Percentiles rank a stretch among this genome's conserved stretches.
Evolutionary conservation across 2,329 filamentous ascomycete genomes (phyloP).

Genomic region (Pyrenochaeta sp.): DNA sequence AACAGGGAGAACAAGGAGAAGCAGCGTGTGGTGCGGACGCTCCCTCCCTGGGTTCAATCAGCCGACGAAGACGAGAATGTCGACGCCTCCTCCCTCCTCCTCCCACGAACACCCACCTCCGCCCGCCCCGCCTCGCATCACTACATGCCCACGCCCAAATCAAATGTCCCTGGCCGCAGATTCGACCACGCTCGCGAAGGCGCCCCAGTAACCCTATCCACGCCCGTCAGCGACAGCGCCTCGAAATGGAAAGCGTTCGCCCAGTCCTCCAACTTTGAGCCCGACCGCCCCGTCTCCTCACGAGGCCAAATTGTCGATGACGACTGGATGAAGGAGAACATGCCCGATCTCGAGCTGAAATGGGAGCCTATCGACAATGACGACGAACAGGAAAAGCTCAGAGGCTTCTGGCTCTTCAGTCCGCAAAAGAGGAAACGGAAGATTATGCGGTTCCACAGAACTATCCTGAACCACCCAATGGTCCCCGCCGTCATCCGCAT

Average conservation of each 20-base stretch:
- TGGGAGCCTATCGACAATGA: slow-evolving; percentile 66
- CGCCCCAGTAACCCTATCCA: slow-evolving; percentile 46
- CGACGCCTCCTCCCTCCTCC: slow-evolving; percentile 40
- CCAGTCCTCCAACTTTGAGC: slow-evolving; percentile 40
- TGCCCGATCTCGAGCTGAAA: slow-evolving; percentile 55
- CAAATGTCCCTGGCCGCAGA: slow-evolving; percentile 47
- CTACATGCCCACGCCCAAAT: slow-evolving; percentile 50
- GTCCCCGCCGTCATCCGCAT: slow-evolving; percentile 86
- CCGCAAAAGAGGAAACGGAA: slow-evolving; percentile 60
- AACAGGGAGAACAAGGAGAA: slow-evolving; percentile 41
- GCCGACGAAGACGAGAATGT: slow-evolving; percentile 47
- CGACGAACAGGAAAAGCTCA: slow-evolving; percentile 57
- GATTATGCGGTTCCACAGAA: slow-evolving; percentile 70
- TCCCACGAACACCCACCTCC: slow-evolving; percentile 46
- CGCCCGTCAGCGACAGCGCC: slow-evolving; percentile 45
- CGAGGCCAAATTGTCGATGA: slow-evolving; percentile 50
- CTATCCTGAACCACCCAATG: slow-evolving; percentile 80
- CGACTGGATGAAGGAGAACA: slow-evolving; percentile 60
- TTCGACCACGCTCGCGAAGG: slow-evolving; percentile 51
- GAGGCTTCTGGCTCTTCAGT: slow-evolving; percentile 59
- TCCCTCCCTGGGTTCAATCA: slow-evolving; percentile 52
- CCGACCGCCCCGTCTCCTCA: slow-evolving; percentile 35
- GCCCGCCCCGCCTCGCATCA: slow-evolving; percentile 48
- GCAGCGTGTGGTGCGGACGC: slow-evolving; percentile 45
- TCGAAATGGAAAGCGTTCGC: slow-evolving; percentile 52